phyloP scores from a whole-genome alignment of 768 basidiomycete species.

The Pleurotus sapidus region DNA sequence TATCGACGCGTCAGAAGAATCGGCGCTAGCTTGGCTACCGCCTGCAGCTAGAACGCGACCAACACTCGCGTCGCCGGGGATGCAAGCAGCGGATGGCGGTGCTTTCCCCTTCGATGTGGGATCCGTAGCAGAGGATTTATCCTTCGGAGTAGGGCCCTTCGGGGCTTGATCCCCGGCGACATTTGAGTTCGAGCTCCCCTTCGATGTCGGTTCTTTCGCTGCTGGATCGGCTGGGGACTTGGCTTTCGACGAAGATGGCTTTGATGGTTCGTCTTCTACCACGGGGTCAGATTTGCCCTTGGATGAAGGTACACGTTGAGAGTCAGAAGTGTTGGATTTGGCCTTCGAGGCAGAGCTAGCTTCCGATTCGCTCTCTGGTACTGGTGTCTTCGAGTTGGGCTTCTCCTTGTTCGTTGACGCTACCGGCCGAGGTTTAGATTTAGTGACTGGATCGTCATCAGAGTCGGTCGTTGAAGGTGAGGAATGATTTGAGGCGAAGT shows the following conservation, averaged over 20 bases:
- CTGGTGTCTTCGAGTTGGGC: background rate
- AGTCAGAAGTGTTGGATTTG: background rate
- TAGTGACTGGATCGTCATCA: background rate
- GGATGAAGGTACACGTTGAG: background rate
- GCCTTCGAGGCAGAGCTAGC: background rate
- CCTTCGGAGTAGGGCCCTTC: background rate
- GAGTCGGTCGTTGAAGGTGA: background rate
- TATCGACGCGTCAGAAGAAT: background rate
- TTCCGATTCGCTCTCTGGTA: background rate
- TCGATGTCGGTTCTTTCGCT: background rate
- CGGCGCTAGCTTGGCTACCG: background rate
- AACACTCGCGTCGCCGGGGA: background rate
- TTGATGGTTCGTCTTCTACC: background rate
- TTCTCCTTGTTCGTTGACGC: background rate
- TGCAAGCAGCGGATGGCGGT: background rate
- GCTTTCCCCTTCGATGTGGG: background rate
- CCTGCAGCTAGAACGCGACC: background rate
- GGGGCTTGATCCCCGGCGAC: background rate
- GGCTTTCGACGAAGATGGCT: background rate
- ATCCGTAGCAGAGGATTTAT: background rate
- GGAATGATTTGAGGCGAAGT: background rate
- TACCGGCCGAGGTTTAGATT: background rate
- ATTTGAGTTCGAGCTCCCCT: background rate
- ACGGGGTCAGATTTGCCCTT: background rate
- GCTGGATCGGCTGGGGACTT: background rate